Conservation (phyloP, 1,284 basidiomycete genomes). For the Amylostereum areolatum region DNA sequence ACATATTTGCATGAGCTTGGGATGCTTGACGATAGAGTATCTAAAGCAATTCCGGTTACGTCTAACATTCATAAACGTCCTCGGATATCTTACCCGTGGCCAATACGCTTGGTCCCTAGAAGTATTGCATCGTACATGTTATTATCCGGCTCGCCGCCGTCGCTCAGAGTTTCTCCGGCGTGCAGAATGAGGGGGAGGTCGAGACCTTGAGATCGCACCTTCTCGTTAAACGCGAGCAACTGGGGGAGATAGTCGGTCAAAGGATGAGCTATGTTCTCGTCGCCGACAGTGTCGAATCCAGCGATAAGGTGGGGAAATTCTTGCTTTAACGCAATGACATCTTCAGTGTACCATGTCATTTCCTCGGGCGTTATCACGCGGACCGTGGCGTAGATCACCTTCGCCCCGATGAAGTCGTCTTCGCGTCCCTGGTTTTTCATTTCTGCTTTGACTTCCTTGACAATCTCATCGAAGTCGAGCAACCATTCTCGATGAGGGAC, state of each 20-base stretch:
- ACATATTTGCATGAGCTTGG: slow-evolving; percentile 61
- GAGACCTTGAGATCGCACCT: slow-evolving; percentile 50
- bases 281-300: slow-evolving; percentile 80
- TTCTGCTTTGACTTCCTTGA: slow-evolving; percentile 50
- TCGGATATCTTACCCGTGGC: slow-evolving; percentile 52
- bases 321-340: slow-evolving; percentile 69
- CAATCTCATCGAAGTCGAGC: slow-evolving; percentile 46
- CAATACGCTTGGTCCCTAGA: slow-evolving; percentile 72
- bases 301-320: slow-evolving; percentile 66
- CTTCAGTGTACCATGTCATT: slow-evolving; percentile 62
- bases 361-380: slow-evolving; percentile 52
- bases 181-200: slow-evolving; percentile 78
- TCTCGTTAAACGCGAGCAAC: slow-evolving; percentile 54
- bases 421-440: slow-evolving; percentile 44
- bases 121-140: slow-evolving; percentile 78
- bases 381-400: slow-evolving; percentile 67
- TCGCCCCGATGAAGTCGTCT: slow-evolving; percentile 60
- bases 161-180: slow-evolving; percentile 73
- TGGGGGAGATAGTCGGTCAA: slow-evolving; percentile 60
- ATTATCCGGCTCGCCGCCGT: slow-evolving; percentile 62
- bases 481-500: slow-evolving; percentile 61
- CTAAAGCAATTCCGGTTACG: slow-evolving; percentile 23
- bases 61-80: neutral
- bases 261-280: slow-evolving; percentile 61
- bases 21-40: slow-evolving; percentile 70